phyloP scores from a whole-genome alignment of 1,284 basidiomycete genomes.

The Omphalotus olearius region DNA sequence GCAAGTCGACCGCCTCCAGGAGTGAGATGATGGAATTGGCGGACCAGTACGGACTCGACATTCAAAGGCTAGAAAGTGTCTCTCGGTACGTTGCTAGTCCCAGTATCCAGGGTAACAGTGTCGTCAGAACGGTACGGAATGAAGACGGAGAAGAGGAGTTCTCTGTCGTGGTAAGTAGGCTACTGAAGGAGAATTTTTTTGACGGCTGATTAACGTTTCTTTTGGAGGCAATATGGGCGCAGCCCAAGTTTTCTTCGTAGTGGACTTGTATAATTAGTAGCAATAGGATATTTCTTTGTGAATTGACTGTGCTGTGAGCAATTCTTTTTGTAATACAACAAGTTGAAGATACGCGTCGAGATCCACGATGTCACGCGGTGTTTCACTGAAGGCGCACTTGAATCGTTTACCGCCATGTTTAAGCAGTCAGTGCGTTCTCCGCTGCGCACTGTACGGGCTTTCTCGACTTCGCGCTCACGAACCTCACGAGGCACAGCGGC shows the following conservation, averaged over 20 bases:
- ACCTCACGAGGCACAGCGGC: not conserved
- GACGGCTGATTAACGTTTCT: not conserved
- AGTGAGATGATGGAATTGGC: conserved; percentile 48
- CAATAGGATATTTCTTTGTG: no score
- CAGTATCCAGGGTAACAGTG: conserved; percentile 52
- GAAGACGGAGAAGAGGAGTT: conserved; percentile 58
- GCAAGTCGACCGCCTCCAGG: conserved; percentile 47
- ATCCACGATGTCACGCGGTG: no score
- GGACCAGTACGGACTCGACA: conserved; percentile 54
- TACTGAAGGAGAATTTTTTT: not conserved
- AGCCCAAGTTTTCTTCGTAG: conserved; percentile 15
- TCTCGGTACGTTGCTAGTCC: conserved; percentile 67
- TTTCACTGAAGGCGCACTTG: no score
- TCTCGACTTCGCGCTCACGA: not conserved
- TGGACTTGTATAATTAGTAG: not conserved
- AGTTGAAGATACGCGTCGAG: no score
- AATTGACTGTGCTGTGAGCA: no score
- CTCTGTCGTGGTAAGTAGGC: conserved; percentile 50
- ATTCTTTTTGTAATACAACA: no score
- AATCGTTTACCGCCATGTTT: conserved; percentile 2
- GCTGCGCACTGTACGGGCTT: conserved; percentile 1
- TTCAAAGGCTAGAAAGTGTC: conserved; percentile 50
- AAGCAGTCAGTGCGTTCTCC: not conserved
- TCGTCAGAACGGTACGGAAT: conserved; percentile 39
- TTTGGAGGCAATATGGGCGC: conserved; percentile 22